A percentile compares a stretch with the other conserved stretches of the same genome.
Conservation (phyloP, 345 rosid species). For the Arabis hirsuta region DNA sequence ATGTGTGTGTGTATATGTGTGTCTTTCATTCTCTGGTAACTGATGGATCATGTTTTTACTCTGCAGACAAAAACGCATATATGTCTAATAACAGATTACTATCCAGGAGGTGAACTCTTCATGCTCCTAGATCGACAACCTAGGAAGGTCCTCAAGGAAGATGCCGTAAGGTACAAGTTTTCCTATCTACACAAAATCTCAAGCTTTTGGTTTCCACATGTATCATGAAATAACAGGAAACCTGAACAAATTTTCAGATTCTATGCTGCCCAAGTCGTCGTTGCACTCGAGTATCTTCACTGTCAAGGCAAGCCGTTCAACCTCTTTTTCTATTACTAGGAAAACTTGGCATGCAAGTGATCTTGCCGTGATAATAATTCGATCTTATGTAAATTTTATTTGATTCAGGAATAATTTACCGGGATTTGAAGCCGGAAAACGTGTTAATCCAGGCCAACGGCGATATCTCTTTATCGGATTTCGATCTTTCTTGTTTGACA, state of each 20-base stretch:
- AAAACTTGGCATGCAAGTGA: conserved; percentile 8
- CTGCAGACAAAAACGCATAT: conserved; percentile 92
- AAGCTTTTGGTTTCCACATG: neutral
- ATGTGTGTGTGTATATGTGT: neutral
- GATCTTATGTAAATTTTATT: neutral
- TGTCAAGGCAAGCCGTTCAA: conserved; percentile 68
- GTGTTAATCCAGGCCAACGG: conserved; percentile 78
- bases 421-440: conserved; percentile 93
- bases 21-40: neutral
- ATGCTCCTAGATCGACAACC: conserved; percentile 88
- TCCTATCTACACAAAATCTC: neutral
- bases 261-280: conserved; percentile 84
- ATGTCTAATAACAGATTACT: conserved; percentile 94
- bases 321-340: neutral
- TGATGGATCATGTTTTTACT: conserved; percentile 18
- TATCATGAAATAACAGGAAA: neutral
- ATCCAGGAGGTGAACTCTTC: conserved; percentile 94
- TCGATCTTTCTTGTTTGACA: conserved; percentile 92
- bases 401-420: conserved; percentile 78
- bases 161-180: conserved; percentile 73
- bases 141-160: conserved; percentile 82
- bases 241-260: conserved; percentile 54
- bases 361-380: conserved; percentile 1
- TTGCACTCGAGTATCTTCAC: conserved; percentile 96
- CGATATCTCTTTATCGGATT: conserved; percentile 82